phyloP scores from a whole-genome alignment of 108 stramenopile species.

The Nitzschia sp. region DNA sequence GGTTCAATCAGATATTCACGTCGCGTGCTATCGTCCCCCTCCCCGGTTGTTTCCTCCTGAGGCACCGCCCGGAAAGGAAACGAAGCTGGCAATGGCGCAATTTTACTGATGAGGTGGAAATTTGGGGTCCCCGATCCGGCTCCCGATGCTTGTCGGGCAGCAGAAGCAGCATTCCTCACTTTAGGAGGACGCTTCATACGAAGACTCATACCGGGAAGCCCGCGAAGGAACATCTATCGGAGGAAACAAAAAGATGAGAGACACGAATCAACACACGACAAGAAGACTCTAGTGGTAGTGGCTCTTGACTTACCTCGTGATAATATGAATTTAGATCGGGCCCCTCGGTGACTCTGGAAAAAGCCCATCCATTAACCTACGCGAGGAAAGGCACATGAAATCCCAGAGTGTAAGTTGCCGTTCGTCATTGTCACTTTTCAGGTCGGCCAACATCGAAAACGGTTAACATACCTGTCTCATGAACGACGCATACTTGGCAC shows the following conservation, averaged over 20 bases:
- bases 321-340: constrained; percentile 47
- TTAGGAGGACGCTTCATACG: constrained; percentile 43
- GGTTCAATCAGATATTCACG: too few species aligned
- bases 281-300: neutral
- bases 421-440: neutral
- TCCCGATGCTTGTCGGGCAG: constrained; percentile 10
- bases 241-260: neutral
- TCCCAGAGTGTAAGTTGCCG: neutral
- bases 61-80: constrained; percentile 7
- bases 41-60: constrained; percentile 1
- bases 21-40: too few species aligned
- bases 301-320: constrained; percentile 33
- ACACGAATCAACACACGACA: neutral
- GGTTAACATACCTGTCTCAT: constrained; percentile 41
- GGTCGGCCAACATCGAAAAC: neutral
- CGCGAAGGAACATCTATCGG: constrained; percentile 46
- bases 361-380: constrained; percentile 47
- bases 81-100: constrained; percentile 34
- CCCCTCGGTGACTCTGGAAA: constrained; percentile 35
- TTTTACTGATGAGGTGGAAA: constrained; percentile 28
- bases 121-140: constrained; percentile 22
- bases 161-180: constrained; percentile 15
- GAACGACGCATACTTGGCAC: constrained; percentile 42
- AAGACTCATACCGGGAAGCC: constrained; percentile 28
- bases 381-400: neutral